Evolutionary conservation across 2,329 filamentous ascomycete genomes (phyloP).

Genomic region (Ophiostoma sp.): DNA sequence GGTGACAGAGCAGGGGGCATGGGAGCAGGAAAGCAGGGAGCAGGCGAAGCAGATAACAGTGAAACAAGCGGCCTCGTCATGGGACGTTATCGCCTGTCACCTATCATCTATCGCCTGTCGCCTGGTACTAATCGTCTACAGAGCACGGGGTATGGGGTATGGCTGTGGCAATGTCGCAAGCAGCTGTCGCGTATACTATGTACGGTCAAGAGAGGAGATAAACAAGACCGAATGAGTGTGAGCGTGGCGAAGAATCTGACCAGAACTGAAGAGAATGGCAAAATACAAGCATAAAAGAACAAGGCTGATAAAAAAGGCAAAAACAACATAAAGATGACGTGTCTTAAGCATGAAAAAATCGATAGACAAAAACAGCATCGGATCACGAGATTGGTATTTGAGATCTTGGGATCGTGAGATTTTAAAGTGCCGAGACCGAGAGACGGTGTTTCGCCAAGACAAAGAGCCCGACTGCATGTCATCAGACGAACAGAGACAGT

Average conservation of each 20-base stretch:
- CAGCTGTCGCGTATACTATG: not conserved
- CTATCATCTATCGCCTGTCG: not conserved
- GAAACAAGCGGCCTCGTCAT: constrained; percentile 5
- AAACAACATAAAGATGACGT: not conserved
- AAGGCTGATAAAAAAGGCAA: not conserved
- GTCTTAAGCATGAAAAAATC: not conserved
- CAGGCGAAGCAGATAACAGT: constrained; percentile 3
- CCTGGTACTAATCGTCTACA: not conserved
- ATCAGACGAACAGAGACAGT: not conserved
- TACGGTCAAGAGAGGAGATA: not conserved
- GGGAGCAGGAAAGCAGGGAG: not conserved
- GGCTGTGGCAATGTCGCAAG: not conserved
- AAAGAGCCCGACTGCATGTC: not conserved
- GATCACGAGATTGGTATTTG: not conserved
- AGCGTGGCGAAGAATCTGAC: too few species aligned
- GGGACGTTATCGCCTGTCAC: not conserved
- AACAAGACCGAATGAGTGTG: too few species aligned
- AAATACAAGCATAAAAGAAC: too few species aligned
- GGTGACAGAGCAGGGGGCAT: not conserved
- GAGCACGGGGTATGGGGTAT: not conserved
- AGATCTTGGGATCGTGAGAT: not conserved
- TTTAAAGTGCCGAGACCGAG: not conserved
- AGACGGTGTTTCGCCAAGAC: not conserved
- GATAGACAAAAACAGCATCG: too few species aligned
- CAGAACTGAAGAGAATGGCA: too few species aligned